These are phyloP conservation scores for Melampsora occidentalis DNA, from an alignment of 1,284 basidiomycete species.

Conservation along the genomic window DNA sequence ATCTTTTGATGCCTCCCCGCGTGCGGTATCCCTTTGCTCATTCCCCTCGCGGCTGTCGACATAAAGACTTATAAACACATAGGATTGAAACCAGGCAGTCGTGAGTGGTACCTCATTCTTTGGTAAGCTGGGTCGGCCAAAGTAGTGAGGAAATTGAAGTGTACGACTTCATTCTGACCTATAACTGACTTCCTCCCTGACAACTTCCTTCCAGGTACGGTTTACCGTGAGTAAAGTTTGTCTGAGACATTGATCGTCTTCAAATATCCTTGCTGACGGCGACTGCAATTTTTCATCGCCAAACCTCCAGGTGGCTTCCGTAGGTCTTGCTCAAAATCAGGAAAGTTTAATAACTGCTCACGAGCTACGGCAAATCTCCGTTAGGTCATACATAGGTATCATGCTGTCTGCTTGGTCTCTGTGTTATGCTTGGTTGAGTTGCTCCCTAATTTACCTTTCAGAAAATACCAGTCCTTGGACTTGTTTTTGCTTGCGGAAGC, in stretches of 20 bases:
- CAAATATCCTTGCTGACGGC: not conserved
- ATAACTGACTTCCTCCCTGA: not conserved
- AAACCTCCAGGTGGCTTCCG: slow-evolving; percentile 4
- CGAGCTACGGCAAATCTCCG: too few relatives aligned
- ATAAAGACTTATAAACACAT: not conserved
- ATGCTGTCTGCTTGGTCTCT: not conserved
- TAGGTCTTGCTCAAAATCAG: not conserved
- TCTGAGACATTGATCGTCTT: not conserved
- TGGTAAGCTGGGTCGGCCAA: not conserved
- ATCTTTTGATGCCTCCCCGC: not conserved
- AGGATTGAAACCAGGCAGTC: not conserved
- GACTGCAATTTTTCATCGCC: not conserved
- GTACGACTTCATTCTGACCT: not conserved
- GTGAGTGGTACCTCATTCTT: not conserved
- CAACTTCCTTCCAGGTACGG: not conserved
- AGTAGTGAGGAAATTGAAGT: not conserved
- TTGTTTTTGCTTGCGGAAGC: too few relatives aligned
- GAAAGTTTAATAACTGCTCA: not conserved
- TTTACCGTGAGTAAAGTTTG: not conserved
- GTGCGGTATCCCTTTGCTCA: too few relatives aligned
- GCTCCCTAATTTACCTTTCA: not conserved
- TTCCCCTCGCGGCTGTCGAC: not conserved
- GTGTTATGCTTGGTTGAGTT: not conserved
- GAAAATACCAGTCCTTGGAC: too few relatives aligned
- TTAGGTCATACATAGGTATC: not conserved